Conservation (phyloP, 2,329 filamentous ascomycete species). For the Bimuria novae-zelandiae region DNA sequence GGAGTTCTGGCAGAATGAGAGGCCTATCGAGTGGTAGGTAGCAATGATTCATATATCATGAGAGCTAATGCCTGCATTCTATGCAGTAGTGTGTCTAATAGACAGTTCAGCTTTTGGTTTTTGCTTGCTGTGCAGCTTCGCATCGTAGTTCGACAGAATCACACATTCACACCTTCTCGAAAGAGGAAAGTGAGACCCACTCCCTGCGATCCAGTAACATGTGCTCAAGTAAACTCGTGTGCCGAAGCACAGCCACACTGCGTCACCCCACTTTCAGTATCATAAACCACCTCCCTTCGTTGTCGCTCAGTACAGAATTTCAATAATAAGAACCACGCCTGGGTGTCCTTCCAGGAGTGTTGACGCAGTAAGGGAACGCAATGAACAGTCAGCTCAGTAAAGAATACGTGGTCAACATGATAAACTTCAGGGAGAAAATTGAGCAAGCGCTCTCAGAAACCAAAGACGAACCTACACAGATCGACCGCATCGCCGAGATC, state of each 20-base stretch:
- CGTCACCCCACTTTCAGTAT: conserved; percentile 1
- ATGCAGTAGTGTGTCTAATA: not conserved
- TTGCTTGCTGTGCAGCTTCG: too few relatives aligned
- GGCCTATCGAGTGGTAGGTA: conserved; percentile 43
- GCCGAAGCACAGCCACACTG: conserved; percentile 1
- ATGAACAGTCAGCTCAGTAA: too few relatives aligned
- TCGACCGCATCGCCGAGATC: conserved; percentile 37
- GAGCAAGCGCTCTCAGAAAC: conserved; percentile 22
- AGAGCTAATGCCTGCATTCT: too few relatives aligned
- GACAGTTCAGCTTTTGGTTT: too few relatives aligned
- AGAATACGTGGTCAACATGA: conserved; percentile 12
- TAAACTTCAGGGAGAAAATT: conserved; percentile 24
- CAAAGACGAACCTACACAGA: conserved; percentile 21
- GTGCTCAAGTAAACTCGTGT: not conserved
- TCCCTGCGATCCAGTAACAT: not conserved
- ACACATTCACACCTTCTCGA: conserved; percentile 3
- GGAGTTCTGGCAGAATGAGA: conserved; percentile 48
- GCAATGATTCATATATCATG: too few relatives aligned
- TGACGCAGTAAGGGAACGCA: too few relatives aligned
- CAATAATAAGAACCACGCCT: not conserved
- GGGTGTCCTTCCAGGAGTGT: conserved; percentile 2
- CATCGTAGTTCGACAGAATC: too few relatives aligned
- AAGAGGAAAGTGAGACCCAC: not conserved
- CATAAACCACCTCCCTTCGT: not conserved
- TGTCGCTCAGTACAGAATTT: not conserved